Conservation (phyloP, 2,329 filamentous ascomycete species). For the Penicillium aurantiogriseum region DNA sequence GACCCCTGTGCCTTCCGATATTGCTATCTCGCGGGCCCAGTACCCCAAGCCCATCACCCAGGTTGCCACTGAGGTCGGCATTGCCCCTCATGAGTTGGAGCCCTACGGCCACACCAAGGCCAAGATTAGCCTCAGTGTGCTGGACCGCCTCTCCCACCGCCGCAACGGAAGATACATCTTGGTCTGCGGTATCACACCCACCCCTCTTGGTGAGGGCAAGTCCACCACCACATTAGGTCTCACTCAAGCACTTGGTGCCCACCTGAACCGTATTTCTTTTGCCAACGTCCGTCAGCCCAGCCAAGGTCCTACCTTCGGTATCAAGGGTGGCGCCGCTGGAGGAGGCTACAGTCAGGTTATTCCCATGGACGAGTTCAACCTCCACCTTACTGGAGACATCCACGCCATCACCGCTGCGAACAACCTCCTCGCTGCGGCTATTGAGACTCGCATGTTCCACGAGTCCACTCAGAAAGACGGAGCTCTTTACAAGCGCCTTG, state of each 20-base stretch:
- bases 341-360: slow-evolving; percentile 99
- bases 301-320: slow-evolving; percentile 96
- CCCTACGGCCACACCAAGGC: slow-evolving; percentile 95
- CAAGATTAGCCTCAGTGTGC: slow-evolving; percentile 80
- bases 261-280: slow-evolving; percentile 83
- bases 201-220: slow-evolving; percentile 94
- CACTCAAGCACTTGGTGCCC: slow-evolving; percentile 85
- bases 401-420: slow-evolving; percentile 96
- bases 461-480: slow-evolving; percentile 92
- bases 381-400: slow-evolving; percentile 96
- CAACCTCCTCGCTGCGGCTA: slow-evolving; percentile 92
- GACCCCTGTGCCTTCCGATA: slow-evolving; percentile 89
- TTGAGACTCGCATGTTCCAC: slow-evolving; percentile 98
- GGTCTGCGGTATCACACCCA: slow-evolving; percentile 93
- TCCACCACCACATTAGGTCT: slow-evolving; percentile 97
- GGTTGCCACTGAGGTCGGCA: slow-evolving; percentile 81
- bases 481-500: slow-evolving; percentile 80
- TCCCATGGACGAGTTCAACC: slow-evolving; percentile 99
- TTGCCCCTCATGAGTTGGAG: slow-evolving; percentile 84
- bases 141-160: slow-evolving; percentile 83
- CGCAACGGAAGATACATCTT: slow-evolving; percentile 87
- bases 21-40: slow-evolving; percentile 84
- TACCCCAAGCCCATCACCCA: slow-evolving; percentile 87
- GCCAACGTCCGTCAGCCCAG: slow-evolving; percentile 97
- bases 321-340: slow-evolving; percentile 96